phyloP scores from a whole-genome alignment of 768 basidiomycete species.

The Boletus rex-veris region DNA sequence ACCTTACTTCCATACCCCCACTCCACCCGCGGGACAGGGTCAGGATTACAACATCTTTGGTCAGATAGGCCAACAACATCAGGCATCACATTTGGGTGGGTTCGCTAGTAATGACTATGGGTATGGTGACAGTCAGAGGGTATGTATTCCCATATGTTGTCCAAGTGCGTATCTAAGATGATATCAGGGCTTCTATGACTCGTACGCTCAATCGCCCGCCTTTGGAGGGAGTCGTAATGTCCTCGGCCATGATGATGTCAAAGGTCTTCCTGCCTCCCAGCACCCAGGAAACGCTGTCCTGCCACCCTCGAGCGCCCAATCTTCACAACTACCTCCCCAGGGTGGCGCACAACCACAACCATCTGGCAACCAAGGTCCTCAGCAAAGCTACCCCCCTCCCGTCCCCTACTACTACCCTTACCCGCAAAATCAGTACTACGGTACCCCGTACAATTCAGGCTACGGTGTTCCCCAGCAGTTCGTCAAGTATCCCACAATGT shows the following conservation, averaged over 20 bases:
- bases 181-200: constrained; percentile 70
- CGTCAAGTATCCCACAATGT: constrained; percentile 76
- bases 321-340: constrained; percentile 50
- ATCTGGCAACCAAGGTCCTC: constrained; percentile 57
- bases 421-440: constrained; percentile 75
- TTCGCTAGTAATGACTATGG: constrained; percentile 66
- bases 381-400: constrained; percentile 64
- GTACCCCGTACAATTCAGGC: constrained; percentile 60
- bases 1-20: constrained; percentile 76
- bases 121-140: constrained; percentile 65
- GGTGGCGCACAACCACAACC: constrained; percentile 54
- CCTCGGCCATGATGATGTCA: constrained; percentile 73
- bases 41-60: constrained; percentile 67
- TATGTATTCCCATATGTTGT: constrained; percentile 32
- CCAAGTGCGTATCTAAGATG: constrained; percentile 13
- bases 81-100: constrained; percentile 45
- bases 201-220: constrained; percentile 59
- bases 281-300: constrained; percentile 49
- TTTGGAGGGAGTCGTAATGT: constrained; percentile 60
- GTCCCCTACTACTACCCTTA: constrained; percentile 61
- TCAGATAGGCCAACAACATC: constrained; percentile 57
- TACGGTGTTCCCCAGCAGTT: constrained; percentile 62
- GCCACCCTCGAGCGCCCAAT: constrained; percentile 51
- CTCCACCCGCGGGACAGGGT: constrained; percentile 63
- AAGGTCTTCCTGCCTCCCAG: constrained; percentile 60